Percentiles rank a stretch among this genome's conserved stretches.
Conservation (phyloP, 2,329 filamentous ascomycete species). For the Ophiostoma montium region DNA sequence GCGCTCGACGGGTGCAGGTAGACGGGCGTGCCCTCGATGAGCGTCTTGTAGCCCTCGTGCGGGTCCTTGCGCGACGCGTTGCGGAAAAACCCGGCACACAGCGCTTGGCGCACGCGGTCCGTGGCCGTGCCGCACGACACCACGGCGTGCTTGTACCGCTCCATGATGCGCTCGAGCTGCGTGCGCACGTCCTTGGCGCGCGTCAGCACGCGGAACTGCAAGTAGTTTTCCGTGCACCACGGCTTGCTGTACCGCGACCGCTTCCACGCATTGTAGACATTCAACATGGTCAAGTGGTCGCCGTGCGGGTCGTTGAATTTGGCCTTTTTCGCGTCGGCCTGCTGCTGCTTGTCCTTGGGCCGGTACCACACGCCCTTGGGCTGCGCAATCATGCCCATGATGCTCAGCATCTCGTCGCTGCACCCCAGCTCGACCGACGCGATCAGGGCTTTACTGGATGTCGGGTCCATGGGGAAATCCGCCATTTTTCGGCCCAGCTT, state of each 20-base stretch:
- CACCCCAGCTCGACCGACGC: constrained; percentile 69
- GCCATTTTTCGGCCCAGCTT: constrained; percentile 92
- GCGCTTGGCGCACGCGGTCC: constrained; percentile 69
- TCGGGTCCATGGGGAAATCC: constrained; percentile 95
- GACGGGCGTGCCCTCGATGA: constrained; percentile 88
- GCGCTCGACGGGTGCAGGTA: constrained; percentile 88
- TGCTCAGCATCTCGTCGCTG: constrained; percentile 85
- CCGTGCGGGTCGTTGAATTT: constrained; percentile 95
- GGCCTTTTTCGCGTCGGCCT: constrained; percentile 93
- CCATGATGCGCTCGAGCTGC: constrained; percentile 87
- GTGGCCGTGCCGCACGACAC: constrained; percentile 80
- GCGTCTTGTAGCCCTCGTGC: constrained; percentile 92
- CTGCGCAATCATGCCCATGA: constrained; percentile 87
- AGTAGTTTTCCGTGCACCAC: constrained; percentile 98
- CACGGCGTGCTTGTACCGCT: constrained; percentile 72
- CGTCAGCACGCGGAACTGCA: constrained; percentile 79
- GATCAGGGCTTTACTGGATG: constrained; percentile 80
- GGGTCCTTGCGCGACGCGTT: constrained; percentile 92
- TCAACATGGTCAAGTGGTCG: constrained; percentile 86
- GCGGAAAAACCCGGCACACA: constrained; percentile 91
- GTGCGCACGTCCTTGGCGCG: constrained; percentile 85
- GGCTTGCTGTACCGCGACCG: constrained; percentile 64
- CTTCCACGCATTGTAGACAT: constrained; percentile 98
- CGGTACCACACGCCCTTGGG: constrained; percentile 74
- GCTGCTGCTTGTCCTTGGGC: constrained; percentile 90